Base-by-base conservation (phyloP, 1,284 basidiomycete genomes). In the Quambalaria eucalypti region DNA sequence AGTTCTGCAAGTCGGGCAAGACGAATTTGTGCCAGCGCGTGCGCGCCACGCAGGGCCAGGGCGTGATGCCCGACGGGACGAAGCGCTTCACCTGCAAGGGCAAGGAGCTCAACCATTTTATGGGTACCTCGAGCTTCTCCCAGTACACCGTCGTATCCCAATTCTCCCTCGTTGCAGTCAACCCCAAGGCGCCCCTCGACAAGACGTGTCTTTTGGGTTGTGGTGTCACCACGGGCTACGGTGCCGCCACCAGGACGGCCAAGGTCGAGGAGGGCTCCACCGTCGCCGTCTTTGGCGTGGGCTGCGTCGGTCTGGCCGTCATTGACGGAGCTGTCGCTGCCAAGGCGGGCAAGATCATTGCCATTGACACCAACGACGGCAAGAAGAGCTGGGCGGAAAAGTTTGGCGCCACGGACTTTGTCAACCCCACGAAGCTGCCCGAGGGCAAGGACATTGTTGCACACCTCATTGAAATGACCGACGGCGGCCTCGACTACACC, bases 81-180 rank as follows among this genome's bases (percentile, higher is more conserved):
- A 82, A 81, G 58, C 87, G 93, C 51, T 99, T 99, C 84, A 86
- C 83, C 55, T 85, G 86, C 79, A 88, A 87, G 64, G 93, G 92
- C 48, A 81, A 95, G 77, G 81, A 86, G 51, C 82, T 99, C 64
- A 81, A 85, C 76, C 92, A 97, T 78, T 99, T 98, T 70, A 99
- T 98, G 95, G 93, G 93, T 48, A 90, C 87, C 23, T 96, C 92
- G 46, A 95, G 93, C 4, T 98, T 99, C 80, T 92, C 90, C 25
- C 92, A 98, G 77, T 99, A 98, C 81, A 98, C 95, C 10, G 95
- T 98, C 55, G 91, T 98, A 4, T 89, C 90, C 50, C 90, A 99
- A 71, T 91, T 91, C 60, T 97, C 92, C 30, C 88, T 99, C 23
- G 93, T 98, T 40, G 85, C 88, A 25, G 85, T 98, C 60, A 85